phyloP scores from a whole-genome alignment of 371 early-diverging fungal genomes.

The Mucor velutinosus region DNA sequence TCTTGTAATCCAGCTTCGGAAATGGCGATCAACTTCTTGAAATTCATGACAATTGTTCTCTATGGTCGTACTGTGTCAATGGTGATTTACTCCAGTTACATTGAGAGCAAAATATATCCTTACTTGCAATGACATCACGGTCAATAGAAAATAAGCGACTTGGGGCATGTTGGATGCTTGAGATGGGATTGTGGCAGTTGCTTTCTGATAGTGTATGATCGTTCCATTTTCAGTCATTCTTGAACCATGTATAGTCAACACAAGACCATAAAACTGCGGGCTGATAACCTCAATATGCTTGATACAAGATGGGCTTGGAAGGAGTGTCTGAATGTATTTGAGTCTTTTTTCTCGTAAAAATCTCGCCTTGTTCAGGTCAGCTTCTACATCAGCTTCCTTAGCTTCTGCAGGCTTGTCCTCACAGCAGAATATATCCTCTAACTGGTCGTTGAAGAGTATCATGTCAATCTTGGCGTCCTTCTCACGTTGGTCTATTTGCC shows the following conservation, averaged over 20 bases:
- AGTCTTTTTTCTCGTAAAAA: conserved; percentile 12
- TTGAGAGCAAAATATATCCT: background rate
- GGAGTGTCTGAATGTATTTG: conserved; percentile 3
- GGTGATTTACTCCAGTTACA: conserved; percentile 7
- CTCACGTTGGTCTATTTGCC: conserved; percentile 10
- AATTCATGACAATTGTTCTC: background rate
- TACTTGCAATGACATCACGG: conserved; percentile 19
- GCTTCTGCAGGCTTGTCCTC: conserved; percentile 16
- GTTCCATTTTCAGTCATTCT: conserved; percentile 15
- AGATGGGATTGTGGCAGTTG: background rate
- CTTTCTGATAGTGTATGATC: conserved; percentile 18
- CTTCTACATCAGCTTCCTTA: conserved; percentile 10
- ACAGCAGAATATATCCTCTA: conserved; percentile 20
- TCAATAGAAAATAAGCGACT: conserved; percentile 8
- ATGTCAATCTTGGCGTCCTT: conserved; percentile 9
- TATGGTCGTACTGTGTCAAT: conserved; percentile 4
- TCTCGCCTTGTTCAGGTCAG: conserved; percentile 12
- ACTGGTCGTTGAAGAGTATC: conserved; percentile 10
- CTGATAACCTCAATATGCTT: conserved; percentile 16
- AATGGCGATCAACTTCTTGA: no score
- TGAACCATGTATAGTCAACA: conserved; percentile 14
- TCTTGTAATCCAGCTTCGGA: no score
- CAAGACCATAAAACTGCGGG: conserved; percentile 10
- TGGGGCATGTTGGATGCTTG: conserved; percentile 1
- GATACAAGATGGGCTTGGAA: conserved; percentile 10